Percentiles rank a stretch among this genome's conserved stretches.
Evolutionary conservation across 768 basidiomycete genomes (phyloP).

Genomic region (Pisolithus microcarpus): DNA sequence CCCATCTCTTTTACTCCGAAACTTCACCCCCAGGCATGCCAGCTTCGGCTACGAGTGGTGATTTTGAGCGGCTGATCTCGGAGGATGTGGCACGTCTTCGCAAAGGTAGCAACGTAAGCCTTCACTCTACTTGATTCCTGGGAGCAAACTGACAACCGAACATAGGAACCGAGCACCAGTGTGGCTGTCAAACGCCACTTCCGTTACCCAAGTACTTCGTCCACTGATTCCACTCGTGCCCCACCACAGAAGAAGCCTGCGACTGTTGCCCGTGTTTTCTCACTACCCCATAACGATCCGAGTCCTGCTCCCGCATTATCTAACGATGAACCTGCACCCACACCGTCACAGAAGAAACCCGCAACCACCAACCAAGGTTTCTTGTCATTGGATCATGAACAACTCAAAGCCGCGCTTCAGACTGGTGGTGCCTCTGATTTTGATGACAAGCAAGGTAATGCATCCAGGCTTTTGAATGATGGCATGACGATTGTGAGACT

Average conservation of each 20-base stretch:
- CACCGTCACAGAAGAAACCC: not conserved
- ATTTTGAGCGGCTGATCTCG: not conserved
- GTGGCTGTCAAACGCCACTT: too few species aligned
- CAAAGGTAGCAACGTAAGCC: not conserved
- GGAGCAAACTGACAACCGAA: too few species aligned
- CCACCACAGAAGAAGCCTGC: conserved; percentile 1
- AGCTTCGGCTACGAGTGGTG: not conserved
- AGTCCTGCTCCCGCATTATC: too few species aligned
- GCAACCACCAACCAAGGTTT: not conserved
- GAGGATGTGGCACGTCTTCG: not conserved
- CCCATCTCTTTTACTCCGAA: not conserved
- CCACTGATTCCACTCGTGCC: not conserved
- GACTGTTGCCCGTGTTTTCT: not conserved
- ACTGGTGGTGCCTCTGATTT: not conserved
- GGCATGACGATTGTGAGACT: not conserved
- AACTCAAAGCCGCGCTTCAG: conserved; percentile 1
- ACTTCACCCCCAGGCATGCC: not conserved
- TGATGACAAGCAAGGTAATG: conserved; percentile 2
- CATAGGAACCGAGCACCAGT: too few species aligned
- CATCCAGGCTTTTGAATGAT: not conserved
- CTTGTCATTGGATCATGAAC: not conserved
- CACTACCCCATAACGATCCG: too few species aligned
- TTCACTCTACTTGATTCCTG: too few species aligned
- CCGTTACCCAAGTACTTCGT: not conserved
- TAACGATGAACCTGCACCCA: too few species aligned